phyloP scores from a whole-genome alignment of 208 protist species.

The Zelonia costaricensis region DNA sequence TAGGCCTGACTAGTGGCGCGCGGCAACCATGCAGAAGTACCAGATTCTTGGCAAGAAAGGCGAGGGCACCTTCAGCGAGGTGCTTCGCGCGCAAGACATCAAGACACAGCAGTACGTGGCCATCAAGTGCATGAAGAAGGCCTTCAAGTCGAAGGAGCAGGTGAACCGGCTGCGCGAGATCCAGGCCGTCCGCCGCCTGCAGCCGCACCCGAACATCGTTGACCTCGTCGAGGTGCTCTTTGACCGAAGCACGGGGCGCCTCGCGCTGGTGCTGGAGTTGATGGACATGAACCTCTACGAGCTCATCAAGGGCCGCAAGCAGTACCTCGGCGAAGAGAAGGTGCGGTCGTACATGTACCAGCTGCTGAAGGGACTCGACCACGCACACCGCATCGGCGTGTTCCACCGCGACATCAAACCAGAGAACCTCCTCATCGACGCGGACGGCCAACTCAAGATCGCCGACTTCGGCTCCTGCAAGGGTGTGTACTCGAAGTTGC shows the following conservation, averaged over 20 bases:
- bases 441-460: conserved; percentile 79
- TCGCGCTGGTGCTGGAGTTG: conserved; percentile 97
- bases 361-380: conserved; percentile 90
- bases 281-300: conserved; percentile 99
- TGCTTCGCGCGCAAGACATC: conserved; percentile 94
- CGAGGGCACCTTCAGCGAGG: conserved; percentile 98
- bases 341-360: conserved; percentile 91
- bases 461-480: conserved; percentile 93
- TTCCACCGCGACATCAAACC: conserved; percentile 98
- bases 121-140: conserved; percentile 98
- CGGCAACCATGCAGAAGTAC: conserved; percentile 88
- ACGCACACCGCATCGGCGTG: conserved; percentile 90
- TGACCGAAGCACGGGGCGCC: conserved; percentile 85
- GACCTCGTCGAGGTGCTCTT: conserved; percentile 96
- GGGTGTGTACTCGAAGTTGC: conserved; percentile 75
- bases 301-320: conserved; percentile 89
- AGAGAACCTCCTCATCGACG: conserved; percentile 96
- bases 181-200: conserved; percentile 91
- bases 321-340: conserved; percentile 89
- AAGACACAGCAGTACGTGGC: conserved; percentile 92
- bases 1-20: too few species aligned
- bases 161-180: conserved; percentile 98
- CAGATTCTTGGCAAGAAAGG: conserved; percentile 96
- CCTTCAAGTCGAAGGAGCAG: conserved; percentile 93
- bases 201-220: conserved; percentile 95